These are phyloP conservation scores for Xylaria sp. DNA, from an alignment of 2,329 filamentous ascomycete species.

Conservation along the genomic window DNA sequence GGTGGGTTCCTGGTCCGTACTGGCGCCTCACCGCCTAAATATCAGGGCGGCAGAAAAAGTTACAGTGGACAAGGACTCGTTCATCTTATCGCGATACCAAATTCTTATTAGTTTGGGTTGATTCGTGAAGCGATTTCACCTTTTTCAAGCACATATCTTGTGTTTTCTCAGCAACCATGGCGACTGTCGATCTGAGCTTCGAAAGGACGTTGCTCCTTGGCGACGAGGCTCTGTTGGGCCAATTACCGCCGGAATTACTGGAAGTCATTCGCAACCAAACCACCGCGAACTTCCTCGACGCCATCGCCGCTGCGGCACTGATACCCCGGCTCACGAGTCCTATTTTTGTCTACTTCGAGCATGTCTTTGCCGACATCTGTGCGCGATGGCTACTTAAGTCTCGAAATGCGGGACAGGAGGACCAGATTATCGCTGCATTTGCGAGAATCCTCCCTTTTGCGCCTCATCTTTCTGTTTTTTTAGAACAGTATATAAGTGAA, in stretches of 20 bases:
- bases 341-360: conserved; percentile 79
- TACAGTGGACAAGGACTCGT: conserved; percentile 32
- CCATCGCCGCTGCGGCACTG: conserved; percentile 75
- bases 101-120: conserved; percentile 29
- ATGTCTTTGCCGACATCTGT: conserved; percentile 82
- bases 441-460: conserved; percentile 84
- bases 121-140: conserved; percentile 27
- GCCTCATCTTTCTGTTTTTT: conserved; percentile 79
- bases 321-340: conserved; percentile 74
- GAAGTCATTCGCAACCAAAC: conserved; percentile 71
- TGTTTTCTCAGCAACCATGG: conserved; percentile 56
- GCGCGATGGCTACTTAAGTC: conserved; percentile 76
- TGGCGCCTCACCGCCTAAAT: conserved; percentile 46
- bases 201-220: conserved; percentile 66
- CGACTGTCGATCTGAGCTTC: conserved; percentile 63
- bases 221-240: conserved; percentile 63
- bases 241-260: conserved; percentile 76
- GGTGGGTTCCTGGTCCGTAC: conserved; percentile 10
- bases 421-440: conserved; percentile 73
- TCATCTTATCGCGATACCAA: conserved; percentile 37
- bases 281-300: conserved; percentile 74
- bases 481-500: conserved; percentile 60
- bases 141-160: conserved; percentile 37
- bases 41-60: conserved; percentile 43
- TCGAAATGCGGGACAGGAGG: conserved; percentile 51